phyloP scores from a whole-genome alignment of 306 rosid genomes.

The Carpinus fangiana region DNA sequence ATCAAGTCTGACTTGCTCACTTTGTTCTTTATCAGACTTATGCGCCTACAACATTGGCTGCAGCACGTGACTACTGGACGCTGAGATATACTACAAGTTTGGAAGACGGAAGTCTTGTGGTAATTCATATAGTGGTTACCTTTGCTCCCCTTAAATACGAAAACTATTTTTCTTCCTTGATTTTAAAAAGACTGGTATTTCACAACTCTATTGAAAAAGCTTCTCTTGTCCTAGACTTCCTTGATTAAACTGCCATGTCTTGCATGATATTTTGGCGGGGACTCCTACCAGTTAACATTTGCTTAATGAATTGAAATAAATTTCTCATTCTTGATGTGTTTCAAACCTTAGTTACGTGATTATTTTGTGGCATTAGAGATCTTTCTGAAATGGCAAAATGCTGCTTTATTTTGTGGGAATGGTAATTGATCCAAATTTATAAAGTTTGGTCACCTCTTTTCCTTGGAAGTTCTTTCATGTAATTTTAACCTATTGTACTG shows the following conservation, averaged over 20 bases:
- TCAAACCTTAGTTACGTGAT: no score
- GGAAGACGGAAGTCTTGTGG: constrained; percentile 99
- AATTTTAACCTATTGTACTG: background rate
- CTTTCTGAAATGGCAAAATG: background rate
- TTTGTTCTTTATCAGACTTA: constrained; percentile 55
- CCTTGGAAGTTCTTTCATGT: background rate
- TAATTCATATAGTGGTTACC: constrained; percentile 21
- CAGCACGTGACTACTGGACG: constrained; percentile 97
- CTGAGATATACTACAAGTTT: constrained; percentile 78
- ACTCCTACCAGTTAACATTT: background rate
- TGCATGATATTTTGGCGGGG: background rate
- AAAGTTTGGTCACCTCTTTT: background rate
- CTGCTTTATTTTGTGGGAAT: background rate
- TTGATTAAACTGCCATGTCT: background rate
- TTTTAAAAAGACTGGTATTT: background rate
- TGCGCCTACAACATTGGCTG: constrained; percentile 95
- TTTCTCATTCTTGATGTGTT: background rate
- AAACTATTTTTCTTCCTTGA: background rate
- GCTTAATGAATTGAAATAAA: background rate
- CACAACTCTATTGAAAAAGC: background rate
- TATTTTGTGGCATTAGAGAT: no score
- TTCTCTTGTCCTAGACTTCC: background rate
- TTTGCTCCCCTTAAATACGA: background rate
- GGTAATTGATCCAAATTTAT: background rate
- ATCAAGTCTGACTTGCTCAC: background rate